These are phyloP conservation scores for Tetrapisispora pingtungensis DNA, from an alignment of 805 yeast species.

Conservation along the genomic window DNA sequence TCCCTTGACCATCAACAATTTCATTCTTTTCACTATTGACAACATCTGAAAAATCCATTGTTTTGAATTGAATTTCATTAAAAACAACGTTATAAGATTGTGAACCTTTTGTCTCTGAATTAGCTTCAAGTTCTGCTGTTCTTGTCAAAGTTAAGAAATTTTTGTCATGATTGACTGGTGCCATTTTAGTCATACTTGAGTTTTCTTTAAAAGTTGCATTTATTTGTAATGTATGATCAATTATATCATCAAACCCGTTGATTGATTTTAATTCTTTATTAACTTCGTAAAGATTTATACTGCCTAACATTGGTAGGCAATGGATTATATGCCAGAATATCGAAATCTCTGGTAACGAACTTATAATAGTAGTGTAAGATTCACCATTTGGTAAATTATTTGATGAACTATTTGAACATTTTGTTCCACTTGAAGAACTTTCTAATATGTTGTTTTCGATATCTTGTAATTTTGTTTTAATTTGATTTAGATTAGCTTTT, in stretches of 20 bases:
- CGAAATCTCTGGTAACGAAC: constrained; percentile 8
- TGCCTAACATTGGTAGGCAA: constrained; percentile 22
- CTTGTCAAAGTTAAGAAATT: background rate
- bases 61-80: background rate
- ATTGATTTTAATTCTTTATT: constrained; percentile 13
- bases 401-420: background rate
- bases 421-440: constrained; percentile 7
- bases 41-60: constrained; percentile 3
- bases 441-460: constrained; percentile 6
- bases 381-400: background rate
- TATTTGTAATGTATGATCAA: background rate
- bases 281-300: constrained; percentile 27
- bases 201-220: constrained; percentile 1
- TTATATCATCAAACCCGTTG: background rate
- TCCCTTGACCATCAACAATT: background rate
- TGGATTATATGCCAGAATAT: constrained; percentile 23
- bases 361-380: background rate
- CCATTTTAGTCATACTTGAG: background rate
- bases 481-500: background rate
- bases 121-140: background rate
- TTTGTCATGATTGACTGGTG: background rate
- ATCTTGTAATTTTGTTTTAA: background rate
- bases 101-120: background rate
- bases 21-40: background rate
- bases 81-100: background rate